Evolutionary conservation across 495 filamentous ascomycete species (phyloP).

Genomic region (Astrocystis sublimbata): DNA sequence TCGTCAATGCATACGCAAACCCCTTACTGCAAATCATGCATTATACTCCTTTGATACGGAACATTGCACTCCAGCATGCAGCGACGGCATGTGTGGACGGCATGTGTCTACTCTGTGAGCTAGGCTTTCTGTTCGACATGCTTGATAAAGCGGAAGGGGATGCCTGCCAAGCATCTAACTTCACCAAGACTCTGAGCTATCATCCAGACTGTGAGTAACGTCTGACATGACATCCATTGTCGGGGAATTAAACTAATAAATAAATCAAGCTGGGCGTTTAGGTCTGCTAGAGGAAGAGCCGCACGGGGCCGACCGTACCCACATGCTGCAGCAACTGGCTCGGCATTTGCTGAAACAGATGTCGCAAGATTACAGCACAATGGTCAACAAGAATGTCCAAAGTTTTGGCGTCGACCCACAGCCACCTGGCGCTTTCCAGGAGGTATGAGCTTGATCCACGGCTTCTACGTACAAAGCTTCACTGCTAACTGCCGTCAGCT

Average conservation of each 20-base stretch:
- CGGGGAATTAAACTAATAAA: constrained; percentile 21
- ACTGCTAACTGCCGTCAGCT: constrained; percentile 22
- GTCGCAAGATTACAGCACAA: constrained; percentile 65
- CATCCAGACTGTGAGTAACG: constrained; percentile 60
- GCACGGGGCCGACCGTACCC: constrained; percentile 60
- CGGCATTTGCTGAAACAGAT: constrained; percentile 76
- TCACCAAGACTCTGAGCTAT: constrained; percentile 83
- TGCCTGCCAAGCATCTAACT: constrained; percentile 96
- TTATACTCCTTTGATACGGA: constrained; percentile 84
- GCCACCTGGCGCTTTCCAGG: constrained; percentile 25
- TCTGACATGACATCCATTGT: not conserved
- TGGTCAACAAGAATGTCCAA: constrained; percentile 51
- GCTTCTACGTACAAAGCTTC: not conserved
- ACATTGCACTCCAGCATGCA: constrained; percentile 86
- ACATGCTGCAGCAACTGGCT: constrained; percentile 74
- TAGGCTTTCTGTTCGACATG: constrained; percentile 98
- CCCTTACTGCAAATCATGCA: constrained; percentile 87
- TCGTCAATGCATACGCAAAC: constrained; percentile 94
- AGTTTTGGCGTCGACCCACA: constrained; percentile 15
- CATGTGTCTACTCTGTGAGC: constrained; percentile 84
- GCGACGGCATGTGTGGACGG: constrained; percentile 80
- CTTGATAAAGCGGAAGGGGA: constrained; percentile 89
- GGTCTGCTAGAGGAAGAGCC: constrained; percentile 83
- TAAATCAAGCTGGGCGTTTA: constrained; percentile 57
- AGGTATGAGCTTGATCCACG: constrained; percentile 21